Conservation (phyloP, 768 basidiomycete genomes). For the Rhizopogon sp. region DNA sequence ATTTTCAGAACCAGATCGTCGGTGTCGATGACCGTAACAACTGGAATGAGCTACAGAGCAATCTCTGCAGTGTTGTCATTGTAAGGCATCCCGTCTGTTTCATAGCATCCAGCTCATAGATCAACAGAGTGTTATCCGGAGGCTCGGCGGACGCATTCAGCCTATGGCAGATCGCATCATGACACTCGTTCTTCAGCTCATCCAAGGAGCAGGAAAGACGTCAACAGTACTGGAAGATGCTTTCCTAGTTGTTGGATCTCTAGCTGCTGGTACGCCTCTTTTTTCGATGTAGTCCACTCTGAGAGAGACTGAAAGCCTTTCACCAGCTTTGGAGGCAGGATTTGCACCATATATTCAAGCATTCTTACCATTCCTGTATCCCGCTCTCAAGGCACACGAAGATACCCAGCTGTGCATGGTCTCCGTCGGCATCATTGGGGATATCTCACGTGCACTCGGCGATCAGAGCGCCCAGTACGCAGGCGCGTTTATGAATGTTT, state of each 20-base stretch:
- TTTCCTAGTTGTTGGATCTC: slow-evolving; percentile 87
- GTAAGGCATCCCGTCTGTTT: slow-evolving; percentile 38
- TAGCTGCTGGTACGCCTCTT: slow-evolving; percentile 59
- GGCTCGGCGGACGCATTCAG: slow-evolving; percentile 75
- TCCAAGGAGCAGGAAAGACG: slow-evolving; percentile 84
- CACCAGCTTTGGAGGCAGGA: slow-evolving; percentile 62
- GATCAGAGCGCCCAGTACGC: slow-evolving; percentile 82
- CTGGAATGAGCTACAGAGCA: slow-evolving; percentile 98
- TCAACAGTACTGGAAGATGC: slow-evolving; percentile 96
- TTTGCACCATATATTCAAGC: slow-evolving; percentile 83
- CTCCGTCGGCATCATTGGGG: slow-evolving; percentile 92
- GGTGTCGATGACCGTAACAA: slow-evolving; percentile 96
- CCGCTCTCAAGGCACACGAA: slow-evolving; percentile 88
- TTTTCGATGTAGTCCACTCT: neutral
- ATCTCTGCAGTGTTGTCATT: slow-evolving; percentile 86
- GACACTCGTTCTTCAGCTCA: slow-evolving; percentile 83
- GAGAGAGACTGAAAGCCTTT: slow-evolving; percentile 3
- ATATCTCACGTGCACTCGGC: slow-evolving; percentile 92
- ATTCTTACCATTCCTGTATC: slow-evolving; percentile 82
- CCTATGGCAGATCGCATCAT: slow-evolving; percentile 93
- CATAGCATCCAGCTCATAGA: slow-evolving; percentile 2
- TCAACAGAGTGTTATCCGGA: slow-evolving; percentile 74
- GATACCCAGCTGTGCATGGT: slow-evolving; percentile 95
- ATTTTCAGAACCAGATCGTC: slow-evolving; percentile 77
- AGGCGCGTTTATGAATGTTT: slow-evolving; percentile 83